phyloP scores from a whole-genome alignment of 805 yeast genomes.

The Wickerhamomyces sydowiorum region DNA sequence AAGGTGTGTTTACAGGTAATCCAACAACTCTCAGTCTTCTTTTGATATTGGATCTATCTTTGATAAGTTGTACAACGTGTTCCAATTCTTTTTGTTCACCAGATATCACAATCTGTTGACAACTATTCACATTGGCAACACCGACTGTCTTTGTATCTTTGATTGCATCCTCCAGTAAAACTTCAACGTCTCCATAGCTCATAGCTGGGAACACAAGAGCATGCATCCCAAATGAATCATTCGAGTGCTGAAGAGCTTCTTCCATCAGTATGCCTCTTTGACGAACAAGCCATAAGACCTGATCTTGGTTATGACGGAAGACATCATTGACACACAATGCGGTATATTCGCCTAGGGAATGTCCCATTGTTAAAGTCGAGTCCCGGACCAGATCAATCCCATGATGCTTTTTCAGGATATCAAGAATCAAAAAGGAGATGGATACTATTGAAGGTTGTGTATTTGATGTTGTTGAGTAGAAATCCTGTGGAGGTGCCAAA shows the following conservation, averaged over 20 bases:
- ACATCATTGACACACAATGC: conserved; percentile 29
- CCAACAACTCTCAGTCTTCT: conserved; percentile 22
- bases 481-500: neutral
- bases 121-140: conserved; percentile 37
- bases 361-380: conserved; percentile 29
- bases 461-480: conserved; percentile 23
- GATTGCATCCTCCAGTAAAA: conserved; percentile 1
- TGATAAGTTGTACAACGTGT: conserved; percentile 1
- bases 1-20: conserved; percentile 38
- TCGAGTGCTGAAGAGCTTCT: conserved; percentile 10
- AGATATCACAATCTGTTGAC: conserved; percentile 34
- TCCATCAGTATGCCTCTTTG: conserved; percentile 36
- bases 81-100: conserved; percentile 25
- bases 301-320: conserved; percentile 9
- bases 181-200: conserved; percentile 19
- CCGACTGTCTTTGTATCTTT: conserved; percentile 14
- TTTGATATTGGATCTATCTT: conserved; percentile 12
- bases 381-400: conserved; percentile 17
- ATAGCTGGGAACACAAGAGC: conserved; percentile 28
- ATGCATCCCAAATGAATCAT: conserved; percentile 28
- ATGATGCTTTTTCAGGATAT: conserved; percentile 13
- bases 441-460: conserved; percentile 23
- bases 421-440: conserved; percentile 19
- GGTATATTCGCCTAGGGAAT: conserved; percentile 39
- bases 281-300: conserved; percentile 21